A percentile compares a stretch with the other conserved stretches of the same genome.
phyloP scores from a whole-genome alignment of 2,329 filamentous ascomycete species.

The Magnaporthales sp. region DNA sequence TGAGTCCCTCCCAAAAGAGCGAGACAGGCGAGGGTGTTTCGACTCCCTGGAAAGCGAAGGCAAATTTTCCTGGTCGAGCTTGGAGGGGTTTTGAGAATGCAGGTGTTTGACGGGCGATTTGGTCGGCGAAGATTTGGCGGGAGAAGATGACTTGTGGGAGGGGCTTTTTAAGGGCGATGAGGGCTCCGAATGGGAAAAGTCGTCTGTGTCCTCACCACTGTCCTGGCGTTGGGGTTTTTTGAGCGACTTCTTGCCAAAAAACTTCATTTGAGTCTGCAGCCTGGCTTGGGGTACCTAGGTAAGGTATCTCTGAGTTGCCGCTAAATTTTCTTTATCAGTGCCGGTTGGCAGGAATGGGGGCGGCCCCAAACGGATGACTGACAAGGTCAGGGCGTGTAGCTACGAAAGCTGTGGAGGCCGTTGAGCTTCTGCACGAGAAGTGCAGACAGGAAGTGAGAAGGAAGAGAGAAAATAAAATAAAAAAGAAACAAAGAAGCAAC shows the following conservation, averaged over 20 bases:
- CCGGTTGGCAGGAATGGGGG: neutral
- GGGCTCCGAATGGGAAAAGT: constrained; percentile 24
- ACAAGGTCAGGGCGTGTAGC: constrained; percentile 2
- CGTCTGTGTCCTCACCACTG: constrained; percentile 26
- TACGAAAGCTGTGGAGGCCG: neutral
- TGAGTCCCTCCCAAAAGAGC: constrained; percentile 37
- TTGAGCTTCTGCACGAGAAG: neutral
- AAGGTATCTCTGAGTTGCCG: neutral
- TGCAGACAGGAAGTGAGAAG: neutral
- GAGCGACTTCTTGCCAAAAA: constrained; percentile 40
- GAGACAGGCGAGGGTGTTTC: constrained; percentile 26
- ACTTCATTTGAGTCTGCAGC: constrained; percentile 34
- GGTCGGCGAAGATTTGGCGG: constrained; percentile 20
- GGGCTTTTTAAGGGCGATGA: constrained; percentile 14
- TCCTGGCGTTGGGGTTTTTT: constrained; percentile 28
- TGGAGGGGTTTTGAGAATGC: neutral
- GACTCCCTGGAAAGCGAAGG: constrained; percentile 16
- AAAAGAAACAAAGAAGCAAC: neutral
- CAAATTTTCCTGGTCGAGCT: neutral
- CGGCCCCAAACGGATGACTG: neutral
- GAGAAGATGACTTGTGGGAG: constrained; percentile 13
- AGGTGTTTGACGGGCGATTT: neutral
- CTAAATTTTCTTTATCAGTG: neutral
- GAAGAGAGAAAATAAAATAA: neutral
- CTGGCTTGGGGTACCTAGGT: neutral